Conservation (phyloP, 177 flowering plant genomes). For the Tripterygium wilfordii region DNA sequence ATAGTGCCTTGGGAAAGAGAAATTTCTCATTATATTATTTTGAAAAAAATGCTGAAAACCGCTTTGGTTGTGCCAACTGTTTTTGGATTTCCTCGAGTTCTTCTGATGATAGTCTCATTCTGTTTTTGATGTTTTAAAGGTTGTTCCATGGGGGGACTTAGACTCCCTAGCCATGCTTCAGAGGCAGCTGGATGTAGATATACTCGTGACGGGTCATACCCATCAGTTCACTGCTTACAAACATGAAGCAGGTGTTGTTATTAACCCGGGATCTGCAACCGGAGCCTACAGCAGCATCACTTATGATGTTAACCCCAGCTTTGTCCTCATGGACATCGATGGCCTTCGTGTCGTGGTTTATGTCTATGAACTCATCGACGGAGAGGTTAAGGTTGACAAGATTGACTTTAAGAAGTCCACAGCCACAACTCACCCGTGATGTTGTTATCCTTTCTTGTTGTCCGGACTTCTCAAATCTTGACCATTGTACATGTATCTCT, state of each 20-base stretch:
- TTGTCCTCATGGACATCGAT: conserved; percentile 95
- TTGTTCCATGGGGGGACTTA: conserved; percentile 93
- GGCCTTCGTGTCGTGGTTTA: conserved; percentile 90
- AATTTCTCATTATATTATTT: no score
- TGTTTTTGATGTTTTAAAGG: conserved; percentile 34
- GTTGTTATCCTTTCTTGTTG: no score
- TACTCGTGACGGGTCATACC: conserved; percentile 86
- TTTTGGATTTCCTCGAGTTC: not conserved
- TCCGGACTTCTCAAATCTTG: no score
- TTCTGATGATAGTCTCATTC: not conserved
- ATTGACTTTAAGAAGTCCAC: conserved; percentile 81
- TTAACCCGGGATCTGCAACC: conserved; percentile 94
- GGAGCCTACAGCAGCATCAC: conserved; percentile 94
- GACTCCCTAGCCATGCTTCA: conserved; percentile 96
- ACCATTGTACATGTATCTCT: no score
- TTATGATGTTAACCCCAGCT: conserved; percentile 93
- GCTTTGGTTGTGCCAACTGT: no score
- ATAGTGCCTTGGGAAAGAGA: no score
- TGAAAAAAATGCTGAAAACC: no score
- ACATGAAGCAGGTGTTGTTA: conserved; percentile 97
- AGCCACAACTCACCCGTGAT: conserved; percentile 26
- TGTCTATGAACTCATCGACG: conserved; percentile 93
- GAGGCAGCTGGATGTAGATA: conserved; percentile 94
- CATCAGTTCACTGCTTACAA: conserved; percentile 97
- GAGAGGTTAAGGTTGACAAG: conserved; percentile 96